Percentiles rank a stretch among this genome's conserved stretches.
These are phyloP conservation scores for Suillus luteus DNA, from an alignment of 768 basidiomycete genomes.

Conservation along the genomic window DNA sequence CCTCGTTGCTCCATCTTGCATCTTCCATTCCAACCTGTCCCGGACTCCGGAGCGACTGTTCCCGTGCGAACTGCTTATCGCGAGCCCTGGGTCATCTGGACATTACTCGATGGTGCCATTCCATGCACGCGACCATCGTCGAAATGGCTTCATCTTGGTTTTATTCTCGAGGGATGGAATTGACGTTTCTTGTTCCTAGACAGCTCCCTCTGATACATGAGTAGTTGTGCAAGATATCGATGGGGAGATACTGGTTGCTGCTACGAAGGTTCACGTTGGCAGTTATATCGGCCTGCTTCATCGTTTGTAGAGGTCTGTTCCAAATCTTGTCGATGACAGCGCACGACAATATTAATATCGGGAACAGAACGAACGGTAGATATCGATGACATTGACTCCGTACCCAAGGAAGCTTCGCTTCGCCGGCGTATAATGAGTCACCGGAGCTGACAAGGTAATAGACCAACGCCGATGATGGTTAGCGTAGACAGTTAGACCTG, in stretches of 20 bases:
- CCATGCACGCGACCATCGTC: not conserved
- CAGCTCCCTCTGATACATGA: not conserved
- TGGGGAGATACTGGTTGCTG: constrained; percentile 24
- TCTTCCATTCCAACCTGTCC: not conserved
- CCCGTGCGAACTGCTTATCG: not conserved
- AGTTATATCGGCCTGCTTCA: constrained; percentile 32
- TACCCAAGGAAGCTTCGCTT: no score
- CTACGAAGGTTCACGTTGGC: constrained; percentile 27
- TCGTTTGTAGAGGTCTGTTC: constrained; percentile 1
- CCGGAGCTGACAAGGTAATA: no score
- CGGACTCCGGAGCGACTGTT: not conserved
- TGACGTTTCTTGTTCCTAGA: no score
- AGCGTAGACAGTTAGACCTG: no score
- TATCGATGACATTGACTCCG: no score
- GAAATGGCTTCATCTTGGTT: constrained; percentile 3
- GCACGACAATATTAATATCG: no score
- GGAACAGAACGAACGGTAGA: no score
- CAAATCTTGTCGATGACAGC: no score
- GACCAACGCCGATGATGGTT: no score
- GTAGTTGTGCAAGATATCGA: constrained; percentile 28
- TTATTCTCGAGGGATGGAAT: constrained; percentile 1
- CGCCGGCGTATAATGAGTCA: no score
- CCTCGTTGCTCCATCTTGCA: not conserved
- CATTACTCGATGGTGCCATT: not conserved
- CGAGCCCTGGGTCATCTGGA: not conserved